These are phyloP conservation scores for Rutstroemia sp. DNA, from an alignment of 2,329 filamentous ascomycete genomes.

Conservation along the genomic window DNA sequence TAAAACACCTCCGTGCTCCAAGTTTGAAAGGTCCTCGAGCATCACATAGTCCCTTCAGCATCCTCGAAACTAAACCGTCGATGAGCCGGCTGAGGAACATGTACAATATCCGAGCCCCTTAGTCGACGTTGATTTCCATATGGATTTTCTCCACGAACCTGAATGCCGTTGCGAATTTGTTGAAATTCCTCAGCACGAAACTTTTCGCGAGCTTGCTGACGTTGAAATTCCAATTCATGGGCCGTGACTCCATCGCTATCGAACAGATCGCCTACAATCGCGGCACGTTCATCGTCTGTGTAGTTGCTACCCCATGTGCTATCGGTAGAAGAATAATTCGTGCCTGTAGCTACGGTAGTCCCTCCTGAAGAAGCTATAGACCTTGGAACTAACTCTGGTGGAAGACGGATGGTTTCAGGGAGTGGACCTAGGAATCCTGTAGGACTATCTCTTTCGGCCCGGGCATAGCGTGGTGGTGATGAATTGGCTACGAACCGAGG, in stretches of 20 bases:
- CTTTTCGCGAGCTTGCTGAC: neutral
- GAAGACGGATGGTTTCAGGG: neutral
- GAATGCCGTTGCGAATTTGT: neutral
- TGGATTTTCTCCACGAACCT: neutral
- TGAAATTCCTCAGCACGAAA: neutral
- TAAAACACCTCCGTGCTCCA: no score
- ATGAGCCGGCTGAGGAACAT: neutral
- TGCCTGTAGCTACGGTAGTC: neutral
- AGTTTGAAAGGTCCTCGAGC: no score
- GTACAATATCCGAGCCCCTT: neutral
- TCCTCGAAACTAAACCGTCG: neutral
- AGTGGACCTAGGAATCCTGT: neutral
- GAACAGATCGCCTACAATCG: neutral
- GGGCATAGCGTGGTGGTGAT: neutral
- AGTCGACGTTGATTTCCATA: neutral
- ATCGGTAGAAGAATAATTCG: neutral
- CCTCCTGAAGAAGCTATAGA: neutral
- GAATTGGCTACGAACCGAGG: neutral
- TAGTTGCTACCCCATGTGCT: neutral
- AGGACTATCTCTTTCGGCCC: neutral
- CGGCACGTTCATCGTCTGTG: neutral
- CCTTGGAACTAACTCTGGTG: neutral
- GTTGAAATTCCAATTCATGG: neutral
- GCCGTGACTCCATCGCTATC: neutral
- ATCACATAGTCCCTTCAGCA: neutral